These are phyloP conservation scores for Phialophora verrucosa DNA, from an alignment of 2,329 filamentous ascomycete genomes.

Conservation along the genomic window DNA sequence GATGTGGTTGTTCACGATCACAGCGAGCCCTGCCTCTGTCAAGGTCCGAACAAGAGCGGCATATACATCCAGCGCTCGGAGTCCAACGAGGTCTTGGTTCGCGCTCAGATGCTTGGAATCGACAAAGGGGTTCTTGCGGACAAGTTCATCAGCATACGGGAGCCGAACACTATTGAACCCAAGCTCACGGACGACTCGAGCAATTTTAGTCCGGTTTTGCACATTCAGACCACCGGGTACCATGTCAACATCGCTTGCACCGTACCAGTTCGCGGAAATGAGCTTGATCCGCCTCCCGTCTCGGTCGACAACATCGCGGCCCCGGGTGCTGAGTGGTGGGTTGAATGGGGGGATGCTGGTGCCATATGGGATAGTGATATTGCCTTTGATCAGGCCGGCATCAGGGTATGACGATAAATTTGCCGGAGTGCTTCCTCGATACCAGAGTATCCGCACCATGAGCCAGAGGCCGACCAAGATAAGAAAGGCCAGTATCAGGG, in stretches of 20 bases:
- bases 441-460: conserved; percentile 20
- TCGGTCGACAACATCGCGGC: conserved; percentile 66
- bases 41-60: conserved; percentile 64
- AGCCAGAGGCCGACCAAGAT: conserved; percentile 21
- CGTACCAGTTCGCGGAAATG: conserved; percentile 73
- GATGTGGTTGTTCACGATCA: conserved; percentile 74
- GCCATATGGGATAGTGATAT: conserved; percentile 12
- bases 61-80: conserved; percentile 65
- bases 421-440: conserved; percentile 16
- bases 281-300: conserved; percentile 65
- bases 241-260: conserved; percentile 70
- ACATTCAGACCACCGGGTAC: conserved; percentile 68
- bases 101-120: conserved; percentile 59
- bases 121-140: conserved; percentile 64
- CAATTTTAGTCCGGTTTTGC: conserved; percentile 66
- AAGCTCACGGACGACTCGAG: conserved; percentile 62
- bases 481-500: conserved; percentile 13
- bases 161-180: conserved; percentile 74
- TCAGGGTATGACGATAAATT: conserved; percentile 23
- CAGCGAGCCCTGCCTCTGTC: conserved; percentile 66
- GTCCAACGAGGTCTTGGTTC: conserved; percentile 65
- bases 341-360: conserved; percentile 46
- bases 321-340: conserved; percentile 64
- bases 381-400: conserved; percentile 10
- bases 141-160: conserved; percentile 72